phyloP scores from a whole-genome alignment of 139 green algal species.

The Chlamydomonas schloesseri region DNA sequence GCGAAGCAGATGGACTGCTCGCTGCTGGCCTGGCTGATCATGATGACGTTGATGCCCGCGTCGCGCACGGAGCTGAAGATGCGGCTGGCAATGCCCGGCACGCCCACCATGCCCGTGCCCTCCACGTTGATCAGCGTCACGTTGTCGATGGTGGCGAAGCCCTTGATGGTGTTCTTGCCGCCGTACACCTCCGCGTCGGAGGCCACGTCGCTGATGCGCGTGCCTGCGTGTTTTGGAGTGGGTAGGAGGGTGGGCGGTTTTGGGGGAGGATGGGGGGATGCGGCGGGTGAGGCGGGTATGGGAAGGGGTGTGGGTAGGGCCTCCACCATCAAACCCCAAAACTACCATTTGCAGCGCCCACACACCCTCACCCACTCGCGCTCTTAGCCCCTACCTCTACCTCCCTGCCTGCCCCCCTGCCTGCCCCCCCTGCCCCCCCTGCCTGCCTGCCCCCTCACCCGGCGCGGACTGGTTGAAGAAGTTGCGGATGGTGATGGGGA shows the following conservation, averaged over 20 bases:
- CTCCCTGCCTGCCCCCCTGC: no score
- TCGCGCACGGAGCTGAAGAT: conserved; percentile 94
- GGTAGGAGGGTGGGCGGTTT: no score
- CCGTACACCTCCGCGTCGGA: conserved; percentile 45
- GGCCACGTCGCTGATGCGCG: conserved; percentile 53
- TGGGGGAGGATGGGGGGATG: not conserved
- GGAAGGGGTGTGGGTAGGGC: not conserved
- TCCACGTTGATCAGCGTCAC: conserved; percentile 96
- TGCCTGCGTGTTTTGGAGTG: no score
- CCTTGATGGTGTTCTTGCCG: conserved; percentile 85
- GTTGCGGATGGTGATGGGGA: conserved; percentile 97
- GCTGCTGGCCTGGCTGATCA: conserved; percentile 95
- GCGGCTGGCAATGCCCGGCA: conserved; percentile 90
- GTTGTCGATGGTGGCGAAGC: conserved; percentile 97
- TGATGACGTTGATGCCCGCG: conserved; percentile 95
- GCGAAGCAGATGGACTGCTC: conserved; percentile 99
- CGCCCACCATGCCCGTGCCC: conserved; percentile 97
- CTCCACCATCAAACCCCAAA: no score
- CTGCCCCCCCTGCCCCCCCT: no score
- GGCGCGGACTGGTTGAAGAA: conserved; percentile 92
- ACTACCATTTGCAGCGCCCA: no score
- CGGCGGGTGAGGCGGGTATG: not conserved
- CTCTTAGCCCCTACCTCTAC: no score
- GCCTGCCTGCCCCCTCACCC: conserved; percentile 67
- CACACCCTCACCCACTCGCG: no score